These are phyloP conservation scores for Thelephora ganbajun DNA, from an alignment of 768 basidiomycete genomes.

Conservation along the genomic window DNA sequence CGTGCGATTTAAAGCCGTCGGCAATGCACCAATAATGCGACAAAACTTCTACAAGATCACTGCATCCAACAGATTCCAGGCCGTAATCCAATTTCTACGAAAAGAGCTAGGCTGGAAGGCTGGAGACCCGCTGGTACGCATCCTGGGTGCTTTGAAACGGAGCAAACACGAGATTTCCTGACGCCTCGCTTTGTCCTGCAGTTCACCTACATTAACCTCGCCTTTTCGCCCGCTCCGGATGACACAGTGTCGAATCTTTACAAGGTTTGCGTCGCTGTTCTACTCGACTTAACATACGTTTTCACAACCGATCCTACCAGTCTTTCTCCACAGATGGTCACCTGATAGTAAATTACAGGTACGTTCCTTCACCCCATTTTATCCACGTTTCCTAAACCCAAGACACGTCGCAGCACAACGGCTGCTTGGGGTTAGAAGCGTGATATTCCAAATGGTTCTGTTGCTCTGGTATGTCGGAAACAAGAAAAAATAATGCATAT, in stretches of 20 bases:
- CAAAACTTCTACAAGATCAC: slow-evolving; percentile 98
- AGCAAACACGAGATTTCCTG: neutral
- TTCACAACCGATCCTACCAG: slow-evolving; percentile 14
- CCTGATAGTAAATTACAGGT: slow-evolving; percentile 59
- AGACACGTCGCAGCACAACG: slow-evolving; percentile 28
- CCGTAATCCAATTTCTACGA: slow-evolving; percentile 85
- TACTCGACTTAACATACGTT: neutral
- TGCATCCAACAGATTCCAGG: slow-evolving; percentile 85
- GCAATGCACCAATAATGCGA: slow-evolving; percentile 97
- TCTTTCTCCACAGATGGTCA: slow-evolving; percentile 51
- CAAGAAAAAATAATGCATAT: neutral
- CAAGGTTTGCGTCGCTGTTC: slow-evolving; percentile 28
- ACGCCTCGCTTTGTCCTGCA: slow-evolving; percentile 11
- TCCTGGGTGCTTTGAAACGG: neutral
- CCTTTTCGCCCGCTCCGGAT: slow-evolving; percentile 67
- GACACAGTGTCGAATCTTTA: slow-evolving; percentile 60
- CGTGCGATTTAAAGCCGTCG: slow-evolving; percentile 94
- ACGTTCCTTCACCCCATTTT: slow-evolving; percentile 3
- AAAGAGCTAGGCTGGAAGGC: slow-evolving; percentile 82
- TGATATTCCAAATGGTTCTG: slow-evolving; percentile 1
- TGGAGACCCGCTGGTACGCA: slow-evolving; percentile 71
- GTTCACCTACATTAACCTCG: slow-evolving; percentile 71
- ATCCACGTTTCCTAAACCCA: neutral
- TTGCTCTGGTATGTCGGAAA: neutral
- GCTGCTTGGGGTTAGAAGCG: slow-evolving; percentile 37